phyloP scores from a whole-genome alignment of 352 stramenopile genomes.

The Peronospora farinosa region DNA sequence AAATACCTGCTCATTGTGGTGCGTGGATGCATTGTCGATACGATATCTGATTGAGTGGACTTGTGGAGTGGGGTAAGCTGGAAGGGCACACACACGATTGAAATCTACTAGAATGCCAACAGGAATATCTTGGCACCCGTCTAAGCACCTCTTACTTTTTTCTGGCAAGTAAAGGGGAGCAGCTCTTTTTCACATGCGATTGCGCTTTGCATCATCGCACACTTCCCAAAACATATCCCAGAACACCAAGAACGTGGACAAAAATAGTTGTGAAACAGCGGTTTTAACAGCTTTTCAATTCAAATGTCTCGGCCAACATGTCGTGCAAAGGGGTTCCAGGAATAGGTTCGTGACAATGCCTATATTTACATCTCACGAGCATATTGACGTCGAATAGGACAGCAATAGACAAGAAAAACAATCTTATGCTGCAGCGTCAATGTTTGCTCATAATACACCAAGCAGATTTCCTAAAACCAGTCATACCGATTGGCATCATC shows the following conservation, averaged over 20 bases:
- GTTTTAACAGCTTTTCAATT: slow-evolving; percentile 15
- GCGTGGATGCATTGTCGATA: slow-evolving; percentile 31
- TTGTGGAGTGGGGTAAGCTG: slow-evolving; percentile 7
- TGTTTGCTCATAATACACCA: slow-evolving; percentile 6
- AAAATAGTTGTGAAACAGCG: slow-evolving; percentile 34
- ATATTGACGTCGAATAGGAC: too few species aligned
- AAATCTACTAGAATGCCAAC: slow-evolving; percentile 29
- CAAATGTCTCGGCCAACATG: slow-evolving; percentile 16
- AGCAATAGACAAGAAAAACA: too few species aligned
- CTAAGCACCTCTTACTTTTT: slow-evolving; percentile 7
- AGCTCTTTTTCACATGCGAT: slow-evolving; percentile 25
- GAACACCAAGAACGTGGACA: slow-evolving; percentile 24
- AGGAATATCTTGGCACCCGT: slow-evolving; percentile 27
- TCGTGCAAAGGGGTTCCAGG: neutral
- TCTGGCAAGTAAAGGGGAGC: slow-evolving; percentile 14
- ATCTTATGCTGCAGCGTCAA: slow-evolving; percentile 1
- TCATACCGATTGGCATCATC: slow-evolving; percentile 11
- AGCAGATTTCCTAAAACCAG: slow-evolving; percentile 3
- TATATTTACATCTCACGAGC: too few species aligned
- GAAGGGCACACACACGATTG: slow-evolving; percentile 9
- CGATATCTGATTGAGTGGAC: slow-evolving; percentile 6
- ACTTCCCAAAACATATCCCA: slow-evolving; percentile 25
- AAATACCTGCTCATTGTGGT: slow-evolving; percentile 34
- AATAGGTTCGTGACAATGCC: neutral
- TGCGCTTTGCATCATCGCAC: slow-evolving; percentile 31